Percentiles rank a stretch among this genome's conserved stretches.
phyloP scores from a whole-genome alignment of 352 stramenopile species.

The Phytophthora sp. region DNA sequence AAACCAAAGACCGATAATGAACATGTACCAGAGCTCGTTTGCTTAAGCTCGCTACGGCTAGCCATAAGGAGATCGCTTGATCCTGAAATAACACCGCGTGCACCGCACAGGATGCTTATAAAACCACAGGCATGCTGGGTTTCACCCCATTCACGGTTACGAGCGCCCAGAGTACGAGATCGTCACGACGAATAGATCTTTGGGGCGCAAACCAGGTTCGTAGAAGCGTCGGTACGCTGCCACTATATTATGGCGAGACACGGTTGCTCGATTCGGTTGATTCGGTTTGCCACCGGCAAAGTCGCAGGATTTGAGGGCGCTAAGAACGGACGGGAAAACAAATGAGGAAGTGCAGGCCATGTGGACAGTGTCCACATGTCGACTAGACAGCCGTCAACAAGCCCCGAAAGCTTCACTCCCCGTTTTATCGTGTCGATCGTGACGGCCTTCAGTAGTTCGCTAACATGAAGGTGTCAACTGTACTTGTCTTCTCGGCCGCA shows the following conservation, averaged over 20 bases:
- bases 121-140: too few relatives aligned
- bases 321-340: conserved; percentile 28
- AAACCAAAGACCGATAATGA: too few relatives aligned
- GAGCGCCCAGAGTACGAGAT: too few relatives aligned
- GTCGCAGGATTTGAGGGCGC: conserved; percentile 24
- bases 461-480: conserved; percentile 30
- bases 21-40: too few relatives aligned
- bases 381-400: too few relatives aligned
- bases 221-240: conserved; percentile 15
- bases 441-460: not conserved
- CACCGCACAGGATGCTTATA: too few relatives aligned
- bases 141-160: too few relatives aligned
- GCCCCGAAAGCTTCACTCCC: conserved; percentile 13
- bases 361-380: too few relatives aligned
- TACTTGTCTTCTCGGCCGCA: conserved; percentile 12
- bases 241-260: not conserved
- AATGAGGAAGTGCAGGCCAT: conserved; percentile 25
- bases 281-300: conserved; percentile 15
- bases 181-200: conserved; percentile 16
- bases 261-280: conserved; percentile 20
- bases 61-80: too few relatives aligned
- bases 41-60: too few relatives aligned
- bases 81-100: too few relatives aligned
- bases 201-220: not conserved
- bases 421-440: conserved; percentile 12